Evolutionary conservation across 208 protist species (phyloP).

Genomic region (Leishmania tarentolae): DNA sequence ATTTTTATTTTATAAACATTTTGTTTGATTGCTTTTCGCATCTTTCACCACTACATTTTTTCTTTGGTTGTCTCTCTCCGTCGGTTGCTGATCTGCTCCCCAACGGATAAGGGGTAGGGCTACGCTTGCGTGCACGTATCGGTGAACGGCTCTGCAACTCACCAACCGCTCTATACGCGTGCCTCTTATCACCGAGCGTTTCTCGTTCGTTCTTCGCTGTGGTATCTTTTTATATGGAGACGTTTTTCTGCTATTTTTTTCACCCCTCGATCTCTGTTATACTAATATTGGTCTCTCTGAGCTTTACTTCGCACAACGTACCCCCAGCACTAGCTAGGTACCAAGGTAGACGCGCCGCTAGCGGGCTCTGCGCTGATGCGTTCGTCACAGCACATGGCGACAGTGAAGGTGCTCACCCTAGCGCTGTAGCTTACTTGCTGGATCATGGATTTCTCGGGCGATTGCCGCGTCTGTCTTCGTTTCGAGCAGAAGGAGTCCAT

Average conservation of each 20-base stretch:
- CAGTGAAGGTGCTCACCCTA: not conserved
- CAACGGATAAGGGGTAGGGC: not conserved
- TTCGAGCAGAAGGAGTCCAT: not conserved
- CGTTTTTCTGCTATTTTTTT: slow-evolving; percentile 11
- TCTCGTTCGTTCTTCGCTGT: not conserved
- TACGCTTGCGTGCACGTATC: not conserved
- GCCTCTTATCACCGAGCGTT: not conserved
- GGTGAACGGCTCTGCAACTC: too few relatives aligned
- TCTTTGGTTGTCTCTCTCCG: not conserved
- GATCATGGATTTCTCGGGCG: not conserved
- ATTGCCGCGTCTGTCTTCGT: not conserved
- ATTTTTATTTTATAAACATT: not conserved
- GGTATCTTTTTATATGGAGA: not conserved
- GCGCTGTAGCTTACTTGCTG: not conserved
- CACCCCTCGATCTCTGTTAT: not conserved
- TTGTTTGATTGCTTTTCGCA: not conserved
- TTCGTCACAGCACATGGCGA: not conserved
- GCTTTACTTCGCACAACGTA: not conserved
- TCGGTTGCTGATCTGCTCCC: not conserved
- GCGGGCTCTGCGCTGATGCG: not conserved
- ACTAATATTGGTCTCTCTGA: not conserved
- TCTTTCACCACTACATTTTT: not conserved
- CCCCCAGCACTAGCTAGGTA: not conserved
- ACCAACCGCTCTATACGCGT: not conserved
- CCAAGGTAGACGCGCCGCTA: not conserved